Base-by-base conservation (phyloP, 495 filamentous ascomycete genomes). In the Talaromyces trachyspermus region DNA sequence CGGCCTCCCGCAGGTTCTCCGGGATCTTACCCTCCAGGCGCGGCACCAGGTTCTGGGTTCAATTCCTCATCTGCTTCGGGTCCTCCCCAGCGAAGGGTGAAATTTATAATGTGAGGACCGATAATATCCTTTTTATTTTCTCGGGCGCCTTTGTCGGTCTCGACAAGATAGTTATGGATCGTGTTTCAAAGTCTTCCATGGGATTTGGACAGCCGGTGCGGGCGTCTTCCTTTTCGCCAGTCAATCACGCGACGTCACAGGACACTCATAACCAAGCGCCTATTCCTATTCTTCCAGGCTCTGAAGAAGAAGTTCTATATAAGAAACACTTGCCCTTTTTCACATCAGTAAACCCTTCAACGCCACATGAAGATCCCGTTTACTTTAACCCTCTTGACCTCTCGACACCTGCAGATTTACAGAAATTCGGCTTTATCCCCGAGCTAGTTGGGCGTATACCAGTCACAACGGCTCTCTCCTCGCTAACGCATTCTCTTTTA, bases 71-170 rank as follows among this genome's bases (percentile, higher is more conserved):
- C 69, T 10, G 61, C 67, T 18, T 61, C 59, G 15, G 58, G 62
- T 17, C 50, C 53, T n/a, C 61, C 54, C 19, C 58, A 68, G 53
- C 58, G 74, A 1, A 95, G 62, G 79, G 82, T 7, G 92, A 97
- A 58, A 78, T 86, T 11, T 96, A 85, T 67, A 94, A 86, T 44
- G 80, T 98, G 35, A 85, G 89, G 52, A 98, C 92, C 0, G 87
- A 89, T 49, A 95, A 95, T 53, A 98, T 98, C 47, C 76, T 98
- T 14, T 98, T 98, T 62, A 85, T 98, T 38, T 95, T 89, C 63
- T 90, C 89, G 11, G 92, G 92, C 12, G 92, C 92, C 8, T 98
- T 98, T 57, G 86, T 91, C 20, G 92, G 92, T 7, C 77, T 98
- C 9, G 84, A 95, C 55, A 96, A 95, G 58, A 75, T 85, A 20